A percentile compares a stretch with the other conserved stretches of the same genome.
These are phyloP conservation scores for Pleurozium schreberi DNA, from an alignment of 225 moss, liverwort and hornwort species.

Conservation along the genomic window DNA sequence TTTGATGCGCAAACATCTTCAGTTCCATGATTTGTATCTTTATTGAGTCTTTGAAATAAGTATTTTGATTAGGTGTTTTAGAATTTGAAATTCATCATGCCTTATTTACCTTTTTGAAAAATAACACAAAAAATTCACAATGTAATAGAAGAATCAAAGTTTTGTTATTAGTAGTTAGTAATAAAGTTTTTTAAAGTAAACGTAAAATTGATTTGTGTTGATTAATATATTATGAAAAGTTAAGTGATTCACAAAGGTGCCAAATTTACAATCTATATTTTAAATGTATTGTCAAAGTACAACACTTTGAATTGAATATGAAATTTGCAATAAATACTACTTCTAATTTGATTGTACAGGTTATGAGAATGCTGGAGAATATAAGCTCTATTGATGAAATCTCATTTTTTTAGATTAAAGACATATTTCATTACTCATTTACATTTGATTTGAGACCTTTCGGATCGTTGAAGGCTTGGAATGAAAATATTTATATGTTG, in stretches of 20 bases:
- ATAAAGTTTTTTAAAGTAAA: accelerated
- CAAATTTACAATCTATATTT: not conserved
- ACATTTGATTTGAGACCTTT: not conserved
- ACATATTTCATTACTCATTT: not conserved
- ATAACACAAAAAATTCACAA: not conserved
- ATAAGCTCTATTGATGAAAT: not conserved
- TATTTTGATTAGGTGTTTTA: too few species aligned
- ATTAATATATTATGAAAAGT: not conserved
- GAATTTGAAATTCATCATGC: too few species aligned
- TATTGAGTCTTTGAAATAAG: too few species aligned
- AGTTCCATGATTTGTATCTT: too few species aligned
- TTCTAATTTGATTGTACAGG: not conserved
- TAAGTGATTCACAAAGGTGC: accelerated
- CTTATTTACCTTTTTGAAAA: accelerated
- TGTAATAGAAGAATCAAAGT: not conserved
- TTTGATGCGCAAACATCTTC: too few species aligned
- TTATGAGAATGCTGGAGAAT: accelerated
- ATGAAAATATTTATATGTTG: not conserved
- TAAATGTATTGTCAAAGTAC: not conserved
- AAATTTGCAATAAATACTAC: not conserved
- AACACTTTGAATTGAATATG: not conserved
- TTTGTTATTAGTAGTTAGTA: not conserved
- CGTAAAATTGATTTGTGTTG: too few species aligned
- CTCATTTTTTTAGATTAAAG: accelerated
- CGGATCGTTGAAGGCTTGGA: not conserved